Evolutionary conservation across 331 rosid species (phyloP).

Genomic region (Spiraea crenata): DNA sequence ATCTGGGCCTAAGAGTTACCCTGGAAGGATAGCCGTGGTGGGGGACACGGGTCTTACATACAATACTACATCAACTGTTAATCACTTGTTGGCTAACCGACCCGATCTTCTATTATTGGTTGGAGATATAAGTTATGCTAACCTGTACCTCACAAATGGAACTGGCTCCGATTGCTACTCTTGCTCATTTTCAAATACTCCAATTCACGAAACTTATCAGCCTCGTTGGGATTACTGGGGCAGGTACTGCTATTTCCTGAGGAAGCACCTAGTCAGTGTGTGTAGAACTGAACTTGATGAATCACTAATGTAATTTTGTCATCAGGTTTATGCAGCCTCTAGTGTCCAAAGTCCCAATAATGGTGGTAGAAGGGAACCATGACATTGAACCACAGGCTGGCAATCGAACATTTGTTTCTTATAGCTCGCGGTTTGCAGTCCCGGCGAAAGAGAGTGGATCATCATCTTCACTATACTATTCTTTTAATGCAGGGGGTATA

Average conservation of each 20-base stretch:
- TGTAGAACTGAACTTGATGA: background rate
- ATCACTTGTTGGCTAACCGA: conserved; percentile 67
- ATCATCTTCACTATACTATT: conserved; percentile 67
- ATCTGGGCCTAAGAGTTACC: conserved; percentile 75
- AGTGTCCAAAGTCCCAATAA: conserved; percentile 72
- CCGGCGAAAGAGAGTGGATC: conserved; percentile 87
- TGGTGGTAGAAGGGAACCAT: conserved; percentile 93
- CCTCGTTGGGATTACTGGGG: conserved; percentile 99
- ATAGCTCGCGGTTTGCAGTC: conserved; percentile 81
- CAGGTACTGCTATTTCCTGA: conserved; percentile 41
- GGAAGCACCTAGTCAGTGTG: background rate
- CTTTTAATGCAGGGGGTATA: conserved; percentile 91
- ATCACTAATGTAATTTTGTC: conserved; percentile 9
- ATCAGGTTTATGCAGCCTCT: conserved; percentile 83
- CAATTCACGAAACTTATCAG: conserved; percentile 82
- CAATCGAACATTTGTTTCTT: conserved; percentile 69
- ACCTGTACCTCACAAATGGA: conserved; percentile 80
- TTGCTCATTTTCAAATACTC: conserved; percentile 71
- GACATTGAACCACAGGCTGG: conserved; percentile 76
- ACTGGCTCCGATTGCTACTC: conserved; percentile 72
- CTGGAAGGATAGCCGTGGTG: conserved; percentile 75
- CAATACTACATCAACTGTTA: conserved; percentile 77
- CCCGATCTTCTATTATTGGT: conserved; percentile 77
- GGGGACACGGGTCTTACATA: conserved; percentile 92
- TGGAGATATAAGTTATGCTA: conserved; percentile 74